Base-by-base conservation (phyloP, 2,329 filamentous ascomycete species). In the Harringtonia aguacate region DNA sequence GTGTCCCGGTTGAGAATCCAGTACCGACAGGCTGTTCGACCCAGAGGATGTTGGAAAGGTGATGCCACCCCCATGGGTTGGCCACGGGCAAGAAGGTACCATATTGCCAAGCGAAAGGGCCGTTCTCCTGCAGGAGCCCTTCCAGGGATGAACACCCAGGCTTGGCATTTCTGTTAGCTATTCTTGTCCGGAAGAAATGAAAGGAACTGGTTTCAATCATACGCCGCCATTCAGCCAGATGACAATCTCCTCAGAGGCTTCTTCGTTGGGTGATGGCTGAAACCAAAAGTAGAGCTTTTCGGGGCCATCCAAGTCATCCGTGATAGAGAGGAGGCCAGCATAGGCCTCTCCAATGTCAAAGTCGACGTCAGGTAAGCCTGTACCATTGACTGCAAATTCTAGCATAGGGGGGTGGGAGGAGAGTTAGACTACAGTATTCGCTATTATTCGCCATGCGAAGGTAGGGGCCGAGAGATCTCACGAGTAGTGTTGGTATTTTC, bases 1-100 rank as follows among this genome's bases (percentile, higher is more conserved):
- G 68, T 1, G 63, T 73, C 14, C 84, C 84, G 29, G 75, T 71
- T 0, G 78, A 75, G 58, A 84, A 89, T 14, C 84, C 84, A 0
- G 82, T 84, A 27, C 71, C 70, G 12, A 77, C 63, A 6, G 77
- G 79, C 56, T 85, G 81, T 53, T 86, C 84, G 9, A 84, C 70
- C 75, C 79, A 92, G 38, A 92, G 66, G 54, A 89, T 75, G 59
- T 89, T 87, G 43, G 84, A 84, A 30, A 90, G 61, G 41, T 82
- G 82, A 47, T 76, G 75, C 83, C 83, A 89, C n/a, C 74, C 73
- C 65, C 81, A 88, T 0, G 74, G 70, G 56, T 88, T 88, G 36
- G 67, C 63, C 0, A 78, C 68, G 0, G 84, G 83, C 17, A 69
- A 68, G 44, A 69, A 73, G 1, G 82, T 89, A 29, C 86, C 86